Evolutionary conservation across 345 rosid genomes (phyloP).

Genomic region (Salix udensis): DNA sequence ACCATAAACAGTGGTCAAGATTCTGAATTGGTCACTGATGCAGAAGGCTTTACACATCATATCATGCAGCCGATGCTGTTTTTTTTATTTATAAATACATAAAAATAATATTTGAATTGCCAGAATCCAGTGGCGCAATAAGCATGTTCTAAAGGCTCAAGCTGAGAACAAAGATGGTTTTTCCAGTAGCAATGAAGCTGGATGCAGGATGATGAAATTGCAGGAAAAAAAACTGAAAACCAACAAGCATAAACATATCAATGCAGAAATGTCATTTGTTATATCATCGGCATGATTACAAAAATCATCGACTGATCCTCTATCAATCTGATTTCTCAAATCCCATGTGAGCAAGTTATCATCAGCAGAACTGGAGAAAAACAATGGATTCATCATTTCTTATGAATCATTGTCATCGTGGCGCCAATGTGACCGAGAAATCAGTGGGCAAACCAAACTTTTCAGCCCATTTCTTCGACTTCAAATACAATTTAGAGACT

Average conservation of each 20-base stretch:
- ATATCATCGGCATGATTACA: background rate
- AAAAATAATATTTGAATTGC: background rate
- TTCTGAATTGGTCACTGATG: too few species aligned
- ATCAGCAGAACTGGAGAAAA: background rate
- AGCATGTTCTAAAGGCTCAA: background rate
- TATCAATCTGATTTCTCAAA: background rate
- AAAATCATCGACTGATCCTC: background rate
- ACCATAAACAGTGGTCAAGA: too few species aligned
- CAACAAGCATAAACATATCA: background rate
- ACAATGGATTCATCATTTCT: background rate
- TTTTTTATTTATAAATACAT: too few species aligned
- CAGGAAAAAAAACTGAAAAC: background rate
- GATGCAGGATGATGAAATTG: background rate
- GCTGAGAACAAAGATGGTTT: background rate
- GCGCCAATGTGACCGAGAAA: conserved; percentile 29
- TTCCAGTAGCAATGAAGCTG: background rate
- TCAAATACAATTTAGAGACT: conserved; percentile 29
- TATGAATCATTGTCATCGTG: conserved; percentile 8
- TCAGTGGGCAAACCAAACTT: conserved; percentile 24
- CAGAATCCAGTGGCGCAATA: background rate
- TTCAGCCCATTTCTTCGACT: conserved; percentile 27
- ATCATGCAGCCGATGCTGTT: too few species aligned
- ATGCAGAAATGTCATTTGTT: background rate
- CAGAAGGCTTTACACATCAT: too few species aligned
- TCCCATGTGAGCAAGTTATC: background rate